Percentiles rank a stretch among this genome's conserved stretches.
Conservation (phyloP, 768 basidiomycete species). For the Lactarius hatsudake region DNA sequence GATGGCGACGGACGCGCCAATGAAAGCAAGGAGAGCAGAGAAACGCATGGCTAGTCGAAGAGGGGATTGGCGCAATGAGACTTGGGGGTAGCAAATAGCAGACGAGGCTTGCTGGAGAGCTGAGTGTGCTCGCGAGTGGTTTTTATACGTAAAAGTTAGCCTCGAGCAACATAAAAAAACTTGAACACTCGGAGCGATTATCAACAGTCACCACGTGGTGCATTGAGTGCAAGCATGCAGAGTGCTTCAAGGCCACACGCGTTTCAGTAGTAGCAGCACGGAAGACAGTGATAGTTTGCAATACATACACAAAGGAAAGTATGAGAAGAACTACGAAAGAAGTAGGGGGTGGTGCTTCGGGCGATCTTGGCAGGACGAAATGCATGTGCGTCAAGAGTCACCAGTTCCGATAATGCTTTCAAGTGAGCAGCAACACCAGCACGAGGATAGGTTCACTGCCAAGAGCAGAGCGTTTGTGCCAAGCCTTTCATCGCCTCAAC, state of each 20-base stretch:
- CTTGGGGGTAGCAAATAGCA: neutral
- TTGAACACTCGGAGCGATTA: neutral
- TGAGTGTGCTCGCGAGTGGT: neutral
- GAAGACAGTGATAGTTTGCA: neutral
- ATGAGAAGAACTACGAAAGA: neutral
- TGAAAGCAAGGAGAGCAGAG: conserved; percentile 32
- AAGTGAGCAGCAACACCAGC: neutral
- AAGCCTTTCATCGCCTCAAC: neutral
- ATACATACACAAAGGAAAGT: neutral
- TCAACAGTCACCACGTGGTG: neutral
- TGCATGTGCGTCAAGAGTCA: neutral
- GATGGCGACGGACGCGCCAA: conserved; percentile 33
- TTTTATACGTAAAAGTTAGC: neutral
- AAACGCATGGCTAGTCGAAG: conserved; percentile 11
- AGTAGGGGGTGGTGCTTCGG: neutral
- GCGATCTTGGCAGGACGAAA: neutral
- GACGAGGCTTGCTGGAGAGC: conserved; percentile 5
- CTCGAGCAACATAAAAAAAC: neutral
- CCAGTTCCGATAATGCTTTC: neutral
- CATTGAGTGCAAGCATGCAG: neutral
- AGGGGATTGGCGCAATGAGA: neutral
- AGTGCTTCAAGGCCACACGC: neutral
- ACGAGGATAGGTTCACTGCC: neutral
- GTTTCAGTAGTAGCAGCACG: neutral
- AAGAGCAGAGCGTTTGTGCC: neutral